These are phyloP conservation scores for Myriosclerotinia duriaeana DNA, from an alignment of 2,329 filamentous ascomycete genomes.

Conservation along the genomic window DNA sequence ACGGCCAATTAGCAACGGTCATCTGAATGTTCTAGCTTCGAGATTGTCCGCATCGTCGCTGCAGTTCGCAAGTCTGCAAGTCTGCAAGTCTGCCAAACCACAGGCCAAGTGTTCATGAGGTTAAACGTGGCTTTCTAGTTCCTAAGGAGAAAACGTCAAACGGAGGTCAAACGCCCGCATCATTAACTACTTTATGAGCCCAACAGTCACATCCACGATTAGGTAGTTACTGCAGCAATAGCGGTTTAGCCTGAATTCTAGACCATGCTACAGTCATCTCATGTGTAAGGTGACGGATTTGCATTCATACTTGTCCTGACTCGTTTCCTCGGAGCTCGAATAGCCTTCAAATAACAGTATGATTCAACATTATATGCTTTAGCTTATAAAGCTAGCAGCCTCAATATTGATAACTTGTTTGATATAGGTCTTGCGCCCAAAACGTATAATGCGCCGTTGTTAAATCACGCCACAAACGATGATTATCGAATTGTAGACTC, in stretches of 20 bases:
- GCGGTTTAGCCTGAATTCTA: no score
- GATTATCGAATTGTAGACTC: not conserved
- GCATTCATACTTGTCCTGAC: not conserved
- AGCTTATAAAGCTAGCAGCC: not conserved
- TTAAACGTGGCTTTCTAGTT: not conserved
- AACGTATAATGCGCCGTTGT: not conserved
- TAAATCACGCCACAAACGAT: constrained; percentile 7
- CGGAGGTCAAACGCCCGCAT: not conserved
- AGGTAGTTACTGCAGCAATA: not conserved
- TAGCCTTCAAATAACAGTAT: not conserved
- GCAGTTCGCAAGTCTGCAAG: no score
- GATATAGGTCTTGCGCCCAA: not conserved
- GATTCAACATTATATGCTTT: not conserved
- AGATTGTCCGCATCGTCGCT: not conserved
- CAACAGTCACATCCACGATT: not conserved
- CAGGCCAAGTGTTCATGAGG: constrained; percentile 16
- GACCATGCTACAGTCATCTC: not conserved
- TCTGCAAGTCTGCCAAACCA: not conserved
- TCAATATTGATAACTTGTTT: not conserved
- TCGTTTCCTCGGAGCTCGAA: not conserved
- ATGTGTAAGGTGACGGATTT: not conserved
- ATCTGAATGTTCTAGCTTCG: constrained; percentile 10
- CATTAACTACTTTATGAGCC: not conserved
- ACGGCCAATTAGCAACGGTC: not conserved
- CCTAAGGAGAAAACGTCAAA: not conserved